Percentiles rank a stretch among this genome's conserved stretches.
Evolutionary conservation across 805 yeast species (phyloP).

Genomic region (Kregervanrija delftensis): DNA sequence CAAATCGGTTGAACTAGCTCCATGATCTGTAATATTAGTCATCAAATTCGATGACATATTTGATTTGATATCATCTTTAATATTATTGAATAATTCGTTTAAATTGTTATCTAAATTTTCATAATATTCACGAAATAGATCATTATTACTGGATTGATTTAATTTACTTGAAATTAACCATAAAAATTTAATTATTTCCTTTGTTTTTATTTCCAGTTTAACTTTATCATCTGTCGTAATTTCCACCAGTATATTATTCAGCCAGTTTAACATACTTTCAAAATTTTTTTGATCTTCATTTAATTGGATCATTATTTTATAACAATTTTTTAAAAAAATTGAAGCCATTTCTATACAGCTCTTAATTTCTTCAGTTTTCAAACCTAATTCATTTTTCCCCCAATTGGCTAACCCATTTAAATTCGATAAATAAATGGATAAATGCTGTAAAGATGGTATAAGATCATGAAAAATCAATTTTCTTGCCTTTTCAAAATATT

Average conservation of each 20-base stretch:
- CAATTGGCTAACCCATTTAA: conserved; percentile 35
- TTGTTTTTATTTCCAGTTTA: conserved; percentile 14
- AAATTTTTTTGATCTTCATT: conserved; percentile 42
- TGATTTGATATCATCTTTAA: conserved; percentile 17
- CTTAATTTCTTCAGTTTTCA: conserved; percentile 13
- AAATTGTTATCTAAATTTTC: conserved; percentile 10
- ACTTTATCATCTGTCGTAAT: conserved; percentile 32
- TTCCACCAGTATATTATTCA: conserved; percentile 30
- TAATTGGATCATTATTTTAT: conserved; percentile 34
- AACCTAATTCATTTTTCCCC: conserved; percentile 21
- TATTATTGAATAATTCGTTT: conserved; percentile 11
- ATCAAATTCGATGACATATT: conserved; percentile 9
- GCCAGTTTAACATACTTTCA: conserved; percentile 40
- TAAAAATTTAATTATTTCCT: conserved; percentile 28
- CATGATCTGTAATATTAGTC: conserved; percentile 11
- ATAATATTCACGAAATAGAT: conserved; percentile 6
- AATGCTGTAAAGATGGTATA: conserved; percentile 50
- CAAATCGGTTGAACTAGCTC: conserved; percentile 3
- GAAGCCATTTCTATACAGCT: conserved; percentile 15
- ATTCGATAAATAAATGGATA: conserved; percentile 39
- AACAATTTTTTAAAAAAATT: conserved; percentile 27
- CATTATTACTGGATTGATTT: not conserved
- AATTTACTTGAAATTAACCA: conserved; percentile 12
- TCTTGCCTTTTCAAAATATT: conserved; percentile 43
- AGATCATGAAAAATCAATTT: conserved; percentile 41